These are phyloP conservation scores for Cladosporium oxysporum DNA, from an alignment of 2,329 filamentous ascomycete genomes.

Conservation along the genomic window DNA sequence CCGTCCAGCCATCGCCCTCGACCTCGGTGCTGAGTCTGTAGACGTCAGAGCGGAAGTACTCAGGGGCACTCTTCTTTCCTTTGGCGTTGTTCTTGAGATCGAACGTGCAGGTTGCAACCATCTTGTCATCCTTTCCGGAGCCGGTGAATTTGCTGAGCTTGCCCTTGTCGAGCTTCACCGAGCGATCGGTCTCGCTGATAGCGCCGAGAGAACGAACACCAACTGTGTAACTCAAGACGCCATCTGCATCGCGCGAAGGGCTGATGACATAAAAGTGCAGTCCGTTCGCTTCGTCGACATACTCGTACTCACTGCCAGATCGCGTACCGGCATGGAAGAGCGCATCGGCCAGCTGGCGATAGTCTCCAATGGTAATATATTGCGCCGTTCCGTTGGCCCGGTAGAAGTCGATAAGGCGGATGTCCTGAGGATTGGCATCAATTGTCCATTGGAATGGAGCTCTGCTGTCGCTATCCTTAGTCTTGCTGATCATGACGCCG, in stretches of 20 bases:
- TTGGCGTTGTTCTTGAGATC: slow-evolving; percentile 50
- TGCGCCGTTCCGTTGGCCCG: slow-evolving; percentile 51
- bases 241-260: slow-evolving; percentile 43
- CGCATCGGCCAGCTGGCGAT: slow-evolving; percentile 56
- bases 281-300: slow-evolving; percentile 50
- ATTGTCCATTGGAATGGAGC: slow-evolving; percentile 58
- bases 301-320: slow-evolving; percentile 54
- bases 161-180: slow-evolving; percentile 11
- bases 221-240: slow-evolving; percentile 53
- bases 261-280: slow-evolving; percentile 55
- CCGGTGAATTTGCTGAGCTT: neutral
- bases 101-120: slow-evolving; percentile 48
- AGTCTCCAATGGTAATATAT: slow-evolving; percentile 55
- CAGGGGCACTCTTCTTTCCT: slow-evolving; percentile 36
- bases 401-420: slow-evolving; percentile 53
- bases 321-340: slow-evolving; percentile 57
- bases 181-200: slow-evolving; percentile 29
- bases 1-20: slow-evolving; percentile 50
- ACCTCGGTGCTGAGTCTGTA: slow-evolving; percentile 51
- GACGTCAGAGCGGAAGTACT: slow-evolving; percentile 49
- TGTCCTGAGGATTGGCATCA: slow-evolving; percentile 57
- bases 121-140: slow-evolving; percentile 11
- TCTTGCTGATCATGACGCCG: slow-evolving; percentile 58
- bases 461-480: slow-evolving; percentile 45
- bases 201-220: slow-evolving; percentile 48